Base-by-base conservation (phyloP, 768 basidiomycete genomes). In the Hygrocybe punicea region DNA sequence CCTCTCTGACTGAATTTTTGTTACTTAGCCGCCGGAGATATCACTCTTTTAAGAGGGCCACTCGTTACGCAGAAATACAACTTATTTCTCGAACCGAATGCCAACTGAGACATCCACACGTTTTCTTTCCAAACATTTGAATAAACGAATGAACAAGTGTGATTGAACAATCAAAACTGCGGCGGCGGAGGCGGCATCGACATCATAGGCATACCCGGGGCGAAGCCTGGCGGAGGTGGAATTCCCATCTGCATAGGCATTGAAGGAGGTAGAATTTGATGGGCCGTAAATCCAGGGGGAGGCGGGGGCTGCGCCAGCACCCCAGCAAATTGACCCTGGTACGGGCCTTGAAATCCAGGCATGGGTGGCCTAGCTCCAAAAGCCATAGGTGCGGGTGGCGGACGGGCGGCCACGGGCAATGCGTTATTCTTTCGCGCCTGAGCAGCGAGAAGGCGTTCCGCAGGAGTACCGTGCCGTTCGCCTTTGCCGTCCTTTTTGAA, bases 401-500 rank as follows among this genome's bases (percentile, higher is more conserved):
- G 89, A 1, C 91, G 84, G 11, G 85, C 81, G 49, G 82, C 79
- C 57, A 89, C 83, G 5, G 92, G 92, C 4, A 94, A 76, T 2
- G 91, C 92, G 62, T 95, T 94, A 74, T 96, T 94, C 75, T 96
- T 97, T 62, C 92, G 84, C 47, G 96, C 97, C 71, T 98, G 95
- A 2, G 93, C 85, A 2, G 95, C 94, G 63, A 99, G 83, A 34
- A 98, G 84, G 56, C 97, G 86, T 74, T 99, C 97, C n/a, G 97
- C 95, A 14, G 89, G 80, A 10, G 96, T 97, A 25, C 97, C 97
- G 66, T 98, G 97, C 4, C 97, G 84, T 72, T 99, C 97, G 56
- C 96, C 96, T 69, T 98, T 96, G 44, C 93, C 94, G 67, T 98
- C 97, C 76, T 98, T 98, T 76, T 99, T 98, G 82, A 98, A 98